These are phyloP conservation scores for Acrocalymma vagum DNA, from an alignment of 2,329 filamentous ascomycete species.

Conservation along the genomic window DNA sequence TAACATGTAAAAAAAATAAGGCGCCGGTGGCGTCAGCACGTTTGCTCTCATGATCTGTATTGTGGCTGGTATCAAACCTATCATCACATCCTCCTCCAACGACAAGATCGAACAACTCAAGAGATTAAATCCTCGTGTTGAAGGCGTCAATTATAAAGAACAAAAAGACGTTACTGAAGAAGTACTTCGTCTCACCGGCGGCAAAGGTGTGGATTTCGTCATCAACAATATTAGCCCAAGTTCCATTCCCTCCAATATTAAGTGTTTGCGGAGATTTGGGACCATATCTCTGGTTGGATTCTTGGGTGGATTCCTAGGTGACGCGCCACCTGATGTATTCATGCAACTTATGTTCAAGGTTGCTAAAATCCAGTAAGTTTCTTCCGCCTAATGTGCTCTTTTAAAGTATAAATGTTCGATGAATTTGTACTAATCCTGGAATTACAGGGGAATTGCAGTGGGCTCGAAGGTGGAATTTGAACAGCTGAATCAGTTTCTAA, in stretches of 20 bases:
- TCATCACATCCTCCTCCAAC: slow-evolving; percentile 67
- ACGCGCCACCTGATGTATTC: slow-evolving; percentile 16
- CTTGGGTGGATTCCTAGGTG: slow-evolving; percentile 18
- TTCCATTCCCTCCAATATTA: slow-evolving; percentile 24
- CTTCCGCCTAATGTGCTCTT: too few species aligned
- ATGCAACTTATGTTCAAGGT: slow-evolving; percentile 28
- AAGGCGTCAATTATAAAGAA: slow-evolving; percentile 67
- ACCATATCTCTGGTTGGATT: slow-evolving; percentile 37
- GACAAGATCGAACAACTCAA: slow-evolving; percentile 62
- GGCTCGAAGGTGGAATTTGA: slow-evolving; percentile 63
- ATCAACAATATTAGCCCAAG: slow-evolving; percentile 47
- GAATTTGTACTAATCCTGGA: background rate
- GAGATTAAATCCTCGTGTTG: slow-evolving; percentile 20
- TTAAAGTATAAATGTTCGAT: background rate
- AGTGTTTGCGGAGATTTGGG: slow-evolving; percentile 20
- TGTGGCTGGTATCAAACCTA: slow-evolving; percentile 48
- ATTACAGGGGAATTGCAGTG: slow-evolving; percentile 65
- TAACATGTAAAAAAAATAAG: slow-evolving; percentile 17
- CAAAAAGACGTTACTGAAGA: slow-evolving; percentile 63
- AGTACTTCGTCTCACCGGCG: slow-evolving; percentile 56
- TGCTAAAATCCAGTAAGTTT: slow-evolving; percentile 29
- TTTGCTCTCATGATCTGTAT: slow-evolving; percentile 36
- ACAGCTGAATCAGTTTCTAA: slow-evolving; percentile 43
- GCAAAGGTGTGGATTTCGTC: slow-evolving; percentile 54
- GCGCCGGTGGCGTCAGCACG: slow-evolving; percentile 53